Conservation (phyloP, 2,329 filamentous ascomycete species). For the Anthostomella pinea region DNA sequence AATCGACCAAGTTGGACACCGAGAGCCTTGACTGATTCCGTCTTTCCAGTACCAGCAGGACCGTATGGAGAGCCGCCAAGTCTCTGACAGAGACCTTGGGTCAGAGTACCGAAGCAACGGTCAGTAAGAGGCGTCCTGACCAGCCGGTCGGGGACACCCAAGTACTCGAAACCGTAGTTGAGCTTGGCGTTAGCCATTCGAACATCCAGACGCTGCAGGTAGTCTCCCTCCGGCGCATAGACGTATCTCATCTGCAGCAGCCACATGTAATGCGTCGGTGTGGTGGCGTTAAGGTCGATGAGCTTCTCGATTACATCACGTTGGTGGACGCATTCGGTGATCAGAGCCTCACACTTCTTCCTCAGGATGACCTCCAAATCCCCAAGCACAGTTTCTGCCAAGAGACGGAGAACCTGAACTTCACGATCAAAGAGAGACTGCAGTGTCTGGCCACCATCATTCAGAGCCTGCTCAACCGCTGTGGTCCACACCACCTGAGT, state of each 20-base stretch:
- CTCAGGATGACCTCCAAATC: conserved; percentile 83
- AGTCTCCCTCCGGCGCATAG: conserved; percentile 78
- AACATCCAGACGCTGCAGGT: conserved; percentile 77
- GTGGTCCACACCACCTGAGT: conserved; percentile 94
- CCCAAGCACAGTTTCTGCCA: conserved; percentile 85
- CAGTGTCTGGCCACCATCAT: conserved; percentile 67
- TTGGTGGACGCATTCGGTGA: conserved; percentile 98
- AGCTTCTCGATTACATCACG: conserved; percentile 90
- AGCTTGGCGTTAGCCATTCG: conserved; percentile 96
- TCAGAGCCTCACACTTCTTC: conserved; percentile 97
- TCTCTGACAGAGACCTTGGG: conserved; percentile 90
- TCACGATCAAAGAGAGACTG: conserved; percentile 74
- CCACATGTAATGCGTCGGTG: conserved; percentile 84
- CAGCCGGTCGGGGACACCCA: conserved; percentile 92
- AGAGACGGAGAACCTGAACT: conserved; percentile 77
- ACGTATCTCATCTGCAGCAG: conserved; percentile 96
- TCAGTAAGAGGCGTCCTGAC: conserved; percentile 96
- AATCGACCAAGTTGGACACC: conserved; percentile 96
- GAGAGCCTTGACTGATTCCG: conserved; percentile 96
- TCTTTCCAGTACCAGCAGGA: conserved; percentile 97
- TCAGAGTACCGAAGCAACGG: conserved; percentile 96
- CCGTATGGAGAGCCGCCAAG: conserved; percentile 97
- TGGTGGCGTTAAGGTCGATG: conserved; percentile 68
- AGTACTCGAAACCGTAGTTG: conserved; percentile 96
- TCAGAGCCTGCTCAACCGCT: conserved; percentile 74